Evolutionary conservation across 768 basidiomycete species (phyloP).

Genomic region (Filobasidium wieringae): DNA sequence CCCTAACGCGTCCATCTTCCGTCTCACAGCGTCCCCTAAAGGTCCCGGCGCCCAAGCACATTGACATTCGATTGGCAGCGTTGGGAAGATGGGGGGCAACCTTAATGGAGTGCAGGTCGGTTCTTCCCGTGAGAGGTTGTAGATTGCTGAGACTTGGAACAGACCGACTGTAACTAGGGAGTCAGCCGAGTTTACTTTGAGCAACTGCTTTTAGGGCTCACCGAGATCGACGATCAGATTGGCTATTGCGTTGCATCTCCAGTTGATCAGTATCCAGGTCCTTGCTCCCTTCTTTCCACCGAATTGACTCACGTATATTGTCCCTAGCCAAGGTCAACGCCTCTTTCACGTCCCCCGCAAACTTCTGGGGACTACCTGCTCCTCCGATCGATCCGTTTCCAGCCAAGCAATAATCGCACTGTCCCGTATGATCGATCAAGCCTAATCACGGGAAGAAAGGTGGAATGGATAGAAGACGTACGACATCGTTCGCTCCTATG

Average conservation of each 20-base stretch:
- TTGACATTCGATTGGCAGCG: conserved; percentile 27
- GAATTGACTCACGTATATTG: conserved; percentile 26
- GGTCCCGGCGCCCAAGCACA: conserved; percentile 32
- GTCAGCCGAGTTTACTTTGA: neutral
- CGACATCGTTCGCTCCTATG: conserved; percentile 35
- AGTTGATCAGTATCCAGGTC: neutral
- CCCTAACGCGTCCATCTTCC: conserved; percentile 30
- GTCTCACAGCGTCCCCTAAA: conserved; percentile 26
- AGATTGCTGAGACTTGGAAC: conserved; percentile 28
- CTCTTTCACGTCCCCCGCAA: conserved; percentile 21
- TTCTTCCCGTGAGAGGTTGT: conserved; percentile 22
- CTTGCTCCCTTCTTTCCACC: too few species aligned
- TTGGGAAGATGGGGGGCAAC: conserved; percentile 24
- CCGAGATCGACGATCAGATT: conserved; percentile 31
- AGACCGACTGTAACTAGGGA: conserved; percentile 15
- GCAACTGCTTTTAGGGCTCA: neutral
- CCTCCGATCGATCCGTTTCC: conserved; percentile 11
- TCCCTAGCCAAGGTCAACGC: conserved; percentile 24
- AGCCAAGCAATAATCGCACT: conserved; percentile 34
- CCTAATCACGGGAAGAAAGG: neutral
- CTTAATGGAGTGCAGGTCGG: conserved; percentile 21
- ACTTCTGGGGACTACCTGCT: conserved; percentile 24
- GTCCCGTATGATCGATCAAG: neutral
- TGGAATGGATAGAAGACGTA: conserved; percentile 9
- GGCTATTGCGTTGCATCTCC: conserved; percentile 9